Conservation (phyloP, 2,329 filamentous ascomycete genomes). For the Hypoxylon sp. region DNA sequence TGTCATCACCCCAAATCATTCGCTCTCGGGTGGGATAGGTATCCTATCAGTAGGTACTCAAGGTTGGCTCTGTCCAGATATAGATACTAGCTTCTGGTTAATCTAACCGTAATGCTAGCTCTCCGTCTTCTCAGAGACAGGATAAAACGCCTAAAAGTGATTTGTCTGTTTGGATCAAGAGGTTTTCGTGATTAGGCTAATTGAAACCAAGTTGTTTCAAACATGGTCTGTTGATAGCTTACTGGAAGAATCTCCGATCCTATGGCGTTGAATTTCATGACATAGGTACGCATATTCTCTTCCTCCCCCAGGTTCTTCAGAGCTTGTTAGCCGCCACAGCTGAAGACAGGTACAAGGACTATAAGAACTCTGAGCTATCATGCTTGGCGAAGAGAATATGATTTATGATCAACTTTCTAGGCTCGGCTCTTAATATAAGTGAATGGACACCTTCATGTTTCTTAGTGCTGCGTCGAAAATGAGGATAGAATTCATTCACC, state of each 20-base stretch:
- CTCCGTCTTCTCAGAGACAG: neutral
- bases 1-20: neutral
- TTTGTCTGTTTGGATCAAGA: neutral
- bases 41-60: neutral
- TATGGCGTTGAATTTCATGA: slow-evolving; percentile 2
- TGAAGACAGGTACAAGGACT: neutral
- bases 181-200: neutral
- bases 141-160: neutral
- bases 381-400: neutral
- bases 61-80: neutral
- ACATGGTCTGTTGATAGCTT: neutral
- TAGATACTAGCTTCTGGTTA: neutral
- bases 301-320: neutral
- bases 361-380: neutral
- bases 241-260: neutral
- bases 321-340: neutral
- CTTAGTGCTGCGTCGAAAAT: neutral
- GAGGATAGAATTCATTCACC: neutral
- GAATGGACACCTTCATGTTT: neutral
- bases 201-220: neutral
- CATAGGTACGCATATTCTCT: neutral
- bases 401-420: neutral
- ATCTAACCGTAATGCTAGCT: neutral
- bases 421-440: neutral
- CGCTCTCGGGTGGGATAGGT: neutral